These are phyloP conservation scores for Naegleria fowleri DNA, from an alignment of 208 protist species.

Conservation along the genomic window DNA sequence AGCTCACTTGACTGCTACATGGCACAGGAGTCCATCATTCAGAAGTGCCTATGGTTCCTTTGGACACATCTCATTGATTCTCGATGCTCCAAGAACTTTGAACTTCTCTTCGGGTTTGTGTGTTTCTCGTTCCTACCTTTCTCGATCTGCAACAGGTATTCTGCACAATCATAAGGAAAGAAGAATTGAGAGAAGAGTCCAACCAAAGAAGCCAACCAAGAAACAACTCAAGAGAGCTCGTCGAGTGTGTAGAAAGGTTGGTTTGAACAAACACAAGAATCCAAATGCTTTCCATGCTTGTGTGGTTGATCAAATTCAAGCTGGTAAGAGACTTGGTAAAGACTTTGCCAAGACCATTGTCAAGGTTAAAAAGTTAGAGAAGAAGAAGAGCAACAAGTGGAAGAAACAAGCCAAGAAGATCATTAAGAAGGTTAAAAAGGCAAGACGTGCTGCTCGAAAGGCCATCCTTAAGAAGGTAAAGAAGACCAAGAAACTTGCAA, in stretches of 20 bases:
- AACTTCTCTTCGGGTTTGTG: neutral
- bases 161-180: neutral
- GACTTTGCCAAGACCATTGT: neutral
- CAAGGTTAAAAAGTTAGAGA: neutral
- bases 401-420: neutral
- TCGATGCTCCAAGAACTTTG: neutral
- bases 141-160: neutral
- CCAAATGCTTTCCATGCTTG: neutral
- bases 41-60: neutral
- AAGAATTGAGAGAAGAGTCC: neutral
- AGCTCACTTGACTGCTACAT: neutral
- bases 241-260: neutral
- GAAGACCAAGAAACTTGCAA: neutral
- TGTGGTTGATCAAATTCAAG: neutral
- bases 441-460: neutral
- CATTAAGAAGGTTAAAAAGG: neutral
- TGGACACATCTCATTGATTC: neutral
- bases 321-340: neutral
- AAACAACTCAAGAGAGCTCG: neutral
- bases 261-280: neutral
- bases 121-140: neutral
- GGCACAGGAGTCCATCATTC: neutral
- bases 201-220: neutral
- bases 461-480: neutral
- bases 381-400: neutral